Conservation (phyloP, 2,329 filamentous ascomycete species). For the Penicillium psychrosexuale region DNA sequence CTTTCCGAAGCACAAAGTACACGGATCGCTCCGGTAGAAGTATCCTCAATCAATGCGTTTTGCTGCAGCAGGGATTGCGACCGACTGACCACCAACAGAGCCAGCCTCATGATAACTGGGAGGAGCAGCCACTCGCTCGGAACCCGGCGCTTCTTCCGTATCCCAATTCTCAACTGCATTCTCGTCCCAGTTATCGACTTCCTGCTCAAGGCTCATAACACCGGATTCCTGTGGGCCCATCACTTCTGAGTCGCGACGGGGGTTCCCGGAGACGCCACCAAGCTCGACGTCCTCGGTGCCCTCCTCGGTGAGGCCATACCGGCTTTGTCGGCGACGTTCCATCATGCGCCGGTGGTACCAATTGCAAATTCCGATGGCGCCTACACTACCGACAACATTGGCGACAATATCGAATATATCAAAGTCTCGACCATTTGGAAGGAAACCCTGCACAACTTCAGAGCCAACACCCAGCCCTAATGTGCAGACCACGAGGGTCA, state of each 20-base stretch:
- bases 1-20: background rate
- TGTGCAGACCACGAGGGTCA: conserved; percentile 79
- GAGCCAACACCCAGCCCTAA: conserved; percentile 55
- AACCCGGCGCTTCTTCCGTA: conserved; percentile 49
- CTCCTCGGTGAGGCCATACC: conserved; percentile 65
- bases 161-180: conserved; percentile 69
- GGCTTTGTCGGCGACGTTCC: conserved; percentile 73
- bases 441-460: conserved; percentile 57
- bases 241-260: conserved; percentile 34
- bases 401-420: conserved; percentile 84
- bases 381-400: conserved; percentile 75
- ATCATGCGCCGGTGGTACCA: conserved; percentile 97
- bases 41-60: conserved; percentile 34
- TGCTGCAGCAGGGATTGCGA: conserved; percentile 23
- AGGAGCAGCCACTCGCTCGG: conserved; percentile 20
- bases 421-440: conserved; percentile 69
- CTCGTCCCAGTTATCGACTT: conserved; percentile 93
- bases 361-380: conserved; percentile 69
- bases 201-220: conserved; percentile 67
- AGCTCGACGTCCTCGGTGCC: conserved; percentile 68
- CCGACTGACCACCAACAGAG: conserved; percentile 14
- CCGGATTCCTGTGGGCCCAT: conserved; percentile 61
- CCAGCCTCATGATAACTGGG: conserved; percentile 20
- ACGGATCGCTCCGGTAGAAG: background rate
- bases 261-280: conserved; percentile 51